Percentiles rank a stretch among this genome's conserved stretches.
Evolutionary conservation across 2,329 filamentous ascomycete genomes (phyloP).

Genomic region (Ophiostoma ulmi): DNA sequence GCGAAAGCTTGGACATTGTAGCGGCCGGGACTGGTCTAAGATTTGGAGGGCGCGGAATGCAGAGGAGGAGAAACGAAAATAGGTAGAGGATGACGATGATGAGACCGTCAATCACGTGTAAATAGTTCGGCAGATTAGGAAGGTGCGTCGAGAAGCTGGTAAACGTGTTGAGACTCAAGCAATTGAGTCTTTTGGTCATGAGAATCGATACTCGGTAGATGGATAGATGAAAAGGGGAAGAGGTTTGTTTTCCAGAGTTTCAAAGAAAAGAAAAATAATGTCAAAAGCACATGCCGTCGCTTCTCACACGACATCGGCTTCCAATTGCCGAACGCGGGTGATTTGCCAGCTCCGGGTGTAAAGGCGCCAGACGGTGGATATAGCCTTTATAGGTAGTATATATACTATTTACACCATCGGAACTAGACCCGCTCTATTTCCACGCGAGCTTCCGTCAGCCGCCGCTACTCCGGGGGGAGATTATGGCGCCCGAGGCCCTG

Average conservation of each 20-base stretch:
- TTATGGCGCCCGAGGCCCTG: background rate
- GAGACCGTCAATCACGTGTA: slow-evolving; percentile 1
- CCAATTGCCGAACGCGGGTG: background rate
- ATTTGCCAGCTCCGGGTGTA: slow-evolving; percentile 4
- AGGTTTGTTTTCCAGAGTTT: background rate
- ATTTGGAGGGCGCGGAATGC: background rate
- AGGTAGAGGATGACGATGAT: background rate
- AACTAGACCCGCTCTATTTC: slow-evolving; percentile 6
- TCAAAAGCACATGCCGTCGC: slow-evolving; percentile 6
- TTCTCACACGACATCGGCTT: background rate
- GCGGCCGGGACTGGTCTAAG: background rate
- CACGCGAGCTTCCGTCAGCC: background rate
- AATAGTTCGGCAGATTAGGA: background rate
- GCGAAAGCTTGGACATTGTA: slow-evolving; percentile 68
- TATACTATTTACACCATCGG: background rate
- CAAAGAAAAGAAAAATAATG: background rate
- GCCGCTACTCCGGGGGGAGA: slow-evolving; percentile 5
- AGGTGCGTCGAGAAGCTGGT: background rate
- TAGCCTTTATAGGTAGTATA: background rate
- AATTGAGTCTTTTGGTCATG: background rate
- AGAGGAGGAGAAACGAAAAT: background rate
- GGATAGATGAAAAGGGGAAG: background rate
- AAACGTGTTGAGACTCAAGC: background rate
- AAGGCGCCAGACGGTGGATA: background rate
- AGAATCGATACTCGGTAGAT: background rate